phyloP scores from a whole-genome alignment of 78 protist genomes.

The Dictyostelium brefeldianum region DNA sequence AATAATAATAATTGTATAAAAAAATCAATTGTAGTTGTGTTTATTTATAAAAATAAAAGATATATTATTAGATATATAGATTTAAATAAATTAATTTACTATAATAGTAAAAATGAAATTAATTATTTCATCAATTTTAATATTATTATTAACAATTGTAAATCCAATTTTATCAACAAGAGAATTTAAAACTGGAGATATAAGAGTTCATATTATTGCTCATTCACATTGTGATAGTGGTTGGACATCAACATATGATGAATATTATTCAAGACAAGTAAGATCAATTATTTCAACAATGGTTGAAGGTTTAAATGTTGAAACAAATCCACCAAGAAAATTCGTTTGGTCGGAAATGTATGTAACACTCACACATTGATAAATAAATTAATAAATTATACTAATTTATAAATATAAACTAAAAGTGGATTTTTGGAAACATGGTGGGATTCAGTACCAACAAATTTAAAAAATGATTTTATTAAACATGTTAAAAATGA shows the following conservation, averaged over 20 bases:
- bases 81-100: too few species aligned
- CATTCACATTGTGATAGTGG: conserved; percentile 52
- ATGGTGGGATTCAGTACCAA: conserved; percentile 24
- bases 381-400: neutral
- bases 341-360: conserved; percentile 80
- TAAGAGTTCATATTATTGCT: conserved; percentile 21
- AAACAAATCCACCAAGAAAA: conserved; percentile 11
- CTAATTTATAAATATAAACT: neutral
- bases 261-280: conserved; percentile 21
- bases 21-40: too few species aligned
- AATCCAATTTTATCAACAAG: too few species aligned
- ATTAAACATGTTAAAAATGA: neutral
- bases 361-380: neutral
- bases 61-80: too few species aligned
- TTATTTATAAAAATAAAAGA: too few species aligned
- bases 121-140: too few species aligned
- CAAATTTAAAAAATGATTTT: neutral
- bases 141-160: too few species aligned
- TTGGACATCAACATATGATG: conserved; percentile 46
- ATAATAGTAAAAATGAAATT: too few species aligned
- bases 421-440: conserved; percentile 40
- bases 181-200: neutral
- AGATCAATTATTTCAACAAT: neutral
- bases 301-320: neutral
- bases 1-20: too few species aligned